phyloP scores from a whole-genome alignment of 140 eudicot genomes.

The Bidens hawaiensis region DNA sequence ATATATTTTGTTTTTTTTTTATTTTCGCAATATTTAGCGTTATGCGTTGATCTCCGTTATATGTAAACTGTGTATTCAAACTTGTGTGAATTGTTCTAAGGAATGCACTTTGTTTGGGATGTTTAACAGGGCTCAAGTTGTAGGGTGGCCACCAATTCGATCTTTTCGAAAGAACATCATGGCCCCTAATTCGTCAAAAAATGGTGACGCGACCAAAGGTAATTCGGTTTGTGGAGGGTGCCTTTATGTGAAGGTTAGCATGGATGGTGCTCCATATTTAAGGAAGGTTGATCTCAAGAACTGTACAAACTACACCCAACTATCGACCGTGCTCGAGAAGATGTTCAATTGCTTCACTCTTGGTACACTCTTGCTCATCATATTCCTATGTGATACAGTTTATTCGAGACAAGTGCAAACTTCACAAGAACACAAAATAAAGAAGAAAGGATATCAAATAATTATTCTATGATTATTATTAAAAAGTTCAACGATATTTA shows the following conservation, averaged over 20 bases:
- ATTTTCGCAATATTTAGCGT: too few species aligned
- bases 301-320: constrained; percentile 53
- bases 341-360: constrained; percentile 73
- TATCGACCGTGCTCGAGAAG: constrained; percentile 73
- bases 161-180: constrained; percentile 76
- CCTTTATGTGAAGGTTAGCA: constrained; percentile 84
- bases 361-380: constrained; percentile 39
- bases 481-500: too few species aligned
- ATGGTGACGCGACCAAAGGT: constrained; percentile 33
- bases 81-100: constrained; percentile 12
- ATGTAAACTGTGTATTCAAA: not conserved
- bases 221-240: constrained; percentile 38
- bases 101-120: not conserved
- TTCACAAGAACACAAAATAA: too few species aligned
- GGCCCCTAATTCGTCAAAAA: constrained; percentile 49
- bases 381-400: too few species aligned
- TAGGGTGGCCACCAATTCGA: constrained; percentile 95
- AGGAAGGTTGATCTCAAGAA: constrained; percentile 77
- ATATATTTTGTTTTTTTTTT: too few species aligned
- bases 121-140: constrained; percentile 61
- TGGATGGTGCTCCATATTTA: constrained; percentile 93
- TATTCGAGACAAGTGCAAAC: too few species aligned
- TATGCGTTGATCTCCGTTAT: too few species aligned
- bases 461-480: too few species aligned
- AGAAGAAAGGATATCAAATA: too few species aligned